phyloP scores from a whole-genome alignment of 352 stramenopile genomes.

The Phytophthora vignae region DNA sequence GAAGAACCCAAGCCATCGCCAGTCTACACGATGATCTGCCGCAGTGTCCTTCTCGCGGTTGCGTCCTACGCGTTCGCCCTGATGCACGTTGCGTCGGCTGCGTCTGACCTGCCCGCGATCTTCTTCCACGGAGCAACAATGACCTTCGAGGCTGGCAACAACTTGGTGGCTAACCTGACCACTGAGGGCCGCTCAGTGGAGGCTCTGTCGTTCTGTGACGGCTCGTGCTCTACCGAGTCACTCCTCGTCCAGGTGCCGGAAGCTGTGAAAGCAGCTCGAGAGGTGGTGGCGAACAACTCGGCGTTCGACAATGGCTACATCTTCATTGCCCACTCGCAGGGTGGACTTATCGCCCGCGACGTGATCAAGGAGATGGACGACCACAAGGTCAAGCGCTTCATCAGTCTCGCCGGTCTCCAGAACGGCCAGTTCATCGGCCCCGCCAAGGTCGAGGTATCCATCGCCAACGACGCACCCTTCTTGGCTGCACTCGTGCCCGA shows the following conservation, averaged over 20 bases:
- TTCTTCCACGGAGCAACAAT: constrained; percentile 5
- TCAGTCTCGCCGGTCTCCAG: constrained; percentile 48
- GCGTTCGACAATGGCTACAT: constrained; percentile 48
- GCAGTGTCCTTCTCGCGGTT: constrained; percentile 13
- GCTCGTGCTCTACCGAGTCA: constrained; percentile 25
- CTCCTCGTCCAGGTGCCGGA: constrained; percentile 37
- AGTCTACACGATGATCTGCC: constrained; percentile 11
- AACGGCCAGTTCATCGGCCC: no score
- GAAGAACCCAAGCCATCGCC: constrained; percentile 7
- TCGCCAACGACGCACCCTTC: no score
- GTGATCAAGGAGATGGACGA: constrained; percentile 59
- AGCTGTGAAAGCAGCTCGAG: constrained; percentile 39
- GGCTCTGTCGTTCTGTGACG: constrained; percentile 39
- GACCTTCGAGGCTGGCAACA: no score
- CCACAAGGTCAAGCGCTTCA: constrained; percentile 47
- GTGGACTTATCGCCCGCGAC: constrained; percentile 39
- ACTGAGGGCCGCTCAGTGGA: constrained; percentile 34
- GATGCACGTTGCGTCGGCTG: constrained; percentile 6
- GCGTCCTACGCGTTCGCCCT: constrained; percentile 4
- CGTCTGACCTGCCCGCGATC: constrained; percentile 39
- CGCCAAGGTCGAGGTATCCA: no score
- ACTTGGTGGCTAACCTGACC: constrained; percentile 37
- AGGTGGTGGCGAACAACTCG: constrained; percentile 32
- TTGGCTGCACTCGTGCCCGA: no score
- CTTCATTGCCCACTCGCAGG: constrained; percentile 53